Evolutionary conservation across 2,329 filamentous ascomycete species (phyloP), one percentile per base, ranked within the genome.

Genomic region (Ceratocystiopsis sp.): DNA sequence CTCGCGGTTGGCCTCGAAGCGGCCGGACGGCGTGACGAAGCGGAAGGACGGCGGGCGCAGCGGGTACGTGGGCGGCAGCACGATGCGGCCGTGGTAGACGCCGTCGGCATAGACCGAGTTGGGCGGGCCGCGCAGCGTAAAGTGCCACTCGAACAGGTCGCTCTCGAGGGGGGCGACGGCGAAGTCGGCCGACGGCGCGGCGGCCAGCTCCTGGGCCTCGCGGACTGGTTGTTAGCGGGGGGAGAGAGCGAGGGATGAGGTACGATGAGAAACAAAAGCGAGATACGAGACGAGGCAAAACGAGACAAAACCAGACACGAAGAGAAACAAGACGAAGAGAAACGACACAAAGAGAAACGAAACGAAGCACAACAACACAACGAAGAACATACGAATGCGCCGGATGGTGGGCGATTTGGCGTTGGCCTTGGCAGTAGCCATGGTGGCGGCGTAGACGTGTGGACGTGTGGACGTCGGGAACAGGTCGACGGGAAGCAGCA

Each of bases 111-210:
- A 95, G 35, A 79, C 75, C 0, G 85, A 87, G 32, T 74, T 68
- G 0, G 89, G 89, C 0, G 89, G 87, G 0, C 91, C 91, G 42
- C 80, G 77, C n/a, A 98, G 70, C 0, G 91, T 98, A 64, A 96
- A 98, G 66, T 98, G 91, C 91, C 91, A 98, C 63, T 96, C 87
- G 63, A 94, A 94, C 43, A 98, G 78, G 61, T 96, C 86, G 32
- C 75, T 69, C 57, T 96, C 89, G 48, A 89, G 75, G 0, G 91
- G 91, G 4, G 78, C 69, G 36, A 89, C 91, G 52, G 80, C 75
- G 62, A 89, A 93, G 64, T 94, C 85, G 43, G 83, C 68, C 3
- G 84, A 91, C 5, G 89, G 85, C 35, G 81, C 73, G 46, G 68
- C 70, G 47, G 84, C 78, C 44, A 98, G 75, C 59, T 96, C 91